Evolutionary conservation across 768 basidiomycete species (phyloP), one percentile per base, ranked within the genome.

Genomic region (Auriscalpium microsporum): DNA sequence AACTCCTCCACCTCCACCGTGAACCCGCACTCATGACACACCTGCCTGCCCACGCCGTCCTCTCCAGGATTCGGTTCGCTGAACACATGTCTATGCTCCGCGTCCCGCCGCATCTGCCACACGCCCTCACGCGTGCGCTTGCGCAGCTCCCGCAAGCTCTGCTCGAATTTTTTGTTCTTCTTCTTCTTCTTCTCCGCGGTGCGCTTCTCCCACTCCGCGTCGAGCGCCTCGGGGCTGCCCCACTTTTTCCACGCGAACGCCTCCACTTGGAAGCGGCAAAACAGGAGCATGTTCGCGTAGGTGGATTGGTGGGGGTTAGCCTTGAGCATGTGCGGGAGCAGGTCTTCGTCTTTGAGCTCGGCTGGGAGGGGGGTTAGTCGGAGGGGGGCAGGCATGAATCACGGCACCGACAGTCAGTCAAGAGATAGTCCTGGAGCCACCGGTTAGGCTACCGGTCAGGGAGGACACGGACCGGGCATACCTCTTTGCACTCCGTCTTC

Each of bases 251-350:
- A 96, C 5, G 96, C 95, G 70, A 94, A 97, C 46, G 86, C 90
- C 68, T 99, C 96, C 2, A 96, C 91, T 68, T 98, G 95, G 65
- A 75, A 87, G 36, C 96, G 84, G 5, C 97, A 76, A 71, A 89
- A 98, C 19, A 99, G 78, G 96, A 98, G 98, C 96, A 98, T 98
- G 75, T 98, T 99, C 37, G 90, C 89, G 66, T 90, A 98, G 0
- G 91, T 94, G 10, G 93, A 88, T 60, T 90, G 87, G 73, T 96
- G 94, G 4, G 92, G 94, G 68, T 97, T 97, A 17, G 91, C 88
- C 65, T 94, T 92, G 55, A 98, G 78, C 23, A 95, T 75, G 69
- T 99, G 96, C 0, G 95, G 96, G 60, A 99, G 80, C 16, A 87
- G 73, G 62, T 96, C 91, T 64, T 90, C 83, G 66, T 99, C 96